Percentiles rank a stretch among this genome's conserved stretches.
Conservation (phyloP, 2,329 filamentous ascomycete genomes). For the Cytospora mali region DNA sequence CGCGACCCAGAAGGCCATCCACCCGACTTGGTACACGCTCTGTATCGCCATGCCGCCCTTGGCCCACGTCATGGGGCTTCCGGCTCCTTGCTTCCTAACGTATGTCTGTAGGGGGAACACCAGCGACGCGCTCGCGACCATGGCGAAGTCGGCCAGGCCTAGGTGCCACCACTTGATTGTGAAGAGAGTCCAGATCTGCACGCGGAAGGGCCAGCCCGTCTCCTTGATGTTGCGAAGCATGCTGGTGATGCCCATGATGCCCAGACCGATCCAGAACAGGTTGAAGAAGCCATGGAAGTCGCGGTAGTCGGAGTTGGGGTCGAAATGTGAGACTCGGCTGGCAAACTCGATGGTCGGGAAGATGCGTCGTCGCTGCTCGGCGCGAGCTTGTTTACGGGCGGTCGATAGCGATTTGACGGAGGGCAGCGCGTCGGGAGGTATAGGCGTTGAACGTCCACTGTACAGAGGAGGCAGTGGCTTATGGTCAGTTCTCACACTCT, state of each 20-base stretch:
- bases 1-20: conserved; percentile 81
- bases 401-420: conserved; percentile 85
- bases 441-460: conserved; percentile 80
- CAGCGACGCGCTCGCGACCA: conserved; percentile 76
- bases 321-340: conserved; percentile 91
- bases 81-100: conserved; percentile 56
- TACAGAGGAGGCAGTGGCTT: conserved; percentile 9
- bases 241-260: conserved; percentile 96
- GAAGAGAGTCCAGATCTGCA: conserved; percentile 86
- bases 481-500: conserved; percentile 19
- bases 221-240: conserved; percentile 92
- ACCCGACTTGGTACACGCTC: conserved; percentile 76
- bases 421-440: conserved; percentile 89
- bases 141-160: conserved; percentile 78
- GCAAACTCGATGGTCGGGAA: conserved; percentile 94
- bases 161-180: conserved; percentile 88
- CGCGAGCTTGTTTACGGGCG: conserved; percentile 80
- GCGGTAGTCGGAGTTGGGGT: conserved; percentile 85
- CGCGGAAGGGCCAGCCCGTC: conserved; percentile 81
- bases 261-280: conserved; percentile 95
- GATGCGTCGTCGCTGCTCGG: conserved; percentile 77
- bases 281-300: conserved; percentile 98
- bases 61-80: conserved; percentile 68
- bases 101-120: conserved; percentile 74
- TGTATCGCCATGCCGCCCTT: conserved; percentile 79